Percentiles rank a stretch among this genome's conserved stretches.
Conservation (phyloP, 2,329 filamentous ascomycete genomes). For the Aureobasidium uvarum region DNA sequence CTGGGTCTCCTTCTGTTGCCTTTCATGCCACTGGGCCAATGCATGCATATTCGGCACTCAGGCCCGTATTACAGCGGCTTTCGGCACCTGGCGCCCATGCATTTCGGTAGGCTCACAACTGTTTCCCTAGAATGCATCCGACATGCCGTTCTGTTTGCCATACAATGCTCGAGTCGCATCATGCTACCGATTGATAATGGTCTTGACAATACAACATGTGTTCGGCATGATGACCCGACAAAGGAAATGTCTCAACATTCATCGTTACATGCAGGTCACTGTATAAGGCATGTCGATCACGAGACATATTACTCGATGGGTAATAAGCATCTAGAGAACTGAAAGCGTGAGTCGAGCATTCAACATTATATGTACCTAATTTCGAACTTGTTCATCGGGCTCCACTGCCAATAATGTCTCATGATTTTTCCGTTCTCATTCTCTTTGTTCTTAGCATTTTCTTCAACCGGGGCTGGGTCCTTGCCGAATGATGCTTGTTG, state of each 20-base stretch:
- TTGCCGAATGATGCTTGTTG: neutral
- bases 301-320: conserved; percentile 3
- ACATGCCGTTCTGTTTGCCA: neutral
- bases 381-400: neutral
- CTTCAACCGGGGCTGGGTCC: neutral
- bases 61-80: neutral
- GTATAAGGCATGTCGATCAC: neutral
- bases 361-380: conserved; percentile 5
- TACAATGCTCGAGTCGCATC: neutral
- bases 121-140: neutral
- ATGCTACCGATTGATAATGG: neutral
- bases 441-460: neutral
- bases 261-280: neutral
- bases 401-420: neutral
- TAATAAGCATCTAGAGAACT: conserved; percentile 2
- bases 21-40: neutral
- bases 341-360: neutral
- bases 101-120: neutral
- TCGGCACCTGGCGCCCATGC: neutral
- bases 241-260: neutral
- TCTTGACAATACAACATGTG: too few species aligned
- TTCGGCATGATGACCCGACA: neutral
- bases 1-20: neutral
- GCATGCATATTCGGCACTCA: conserved; percentile 11
- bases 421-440: neutral